These are phyloP conservation scores for Lonicera japonica DNA, from an alignment of 129 eudicot genomes.

Conservation along the genomic window DNA sequence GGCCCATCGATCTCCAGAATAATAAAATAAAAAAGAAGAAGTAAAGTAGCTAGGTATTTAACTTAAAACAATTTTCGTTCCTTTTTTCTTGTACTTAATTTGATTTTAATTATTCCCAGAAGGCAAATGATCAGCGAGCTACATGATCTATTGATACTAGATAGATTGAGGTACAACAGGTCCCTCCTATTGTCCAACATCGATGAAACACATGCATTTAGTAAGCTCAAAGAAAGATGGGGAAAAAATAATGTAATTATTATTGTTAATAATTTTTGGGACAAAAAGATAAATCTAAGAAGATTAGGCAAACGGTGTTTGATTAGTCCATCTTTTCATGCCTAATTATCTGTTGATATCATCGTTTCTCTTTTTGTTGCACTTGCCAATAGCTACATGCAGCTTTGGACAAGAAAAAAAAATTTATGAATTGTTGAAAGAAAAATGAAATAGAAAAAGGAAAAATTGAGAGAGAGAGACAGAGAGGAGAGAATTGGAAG, in stretches of 20 bases:
- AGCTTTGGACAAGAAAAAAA: constrained; percentile 12
- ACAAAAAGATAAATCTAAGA: background rate
- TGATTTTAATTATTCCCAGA: background rate
- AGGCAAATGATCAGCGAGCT: background rate
- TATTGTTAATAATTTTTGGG: background rate
- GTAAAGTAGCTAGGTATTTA: no score
- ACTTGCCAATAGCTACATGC: constrained; percentile 1
- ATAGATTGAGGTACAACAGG: background rate
- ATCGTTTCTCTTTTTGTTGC: background rate
- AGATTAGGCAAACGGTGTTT: background rate
- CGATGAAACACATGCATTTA: background rate
- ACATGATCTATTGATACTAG: no score
- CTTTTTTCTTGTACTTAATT: no score
- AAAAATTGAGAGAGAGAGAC: constrained; percentile 23
- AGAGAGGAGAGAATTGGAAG: constrained; percentile 13
- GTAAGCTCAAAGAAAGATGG: background rate
- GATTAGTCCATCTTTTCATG: constrained; percentile 12
- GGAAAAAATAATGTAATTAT: background rate
- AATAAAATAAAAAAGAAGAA: no score
- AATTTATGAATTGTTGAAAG: background rate
- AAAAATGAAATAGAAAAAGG: no score
- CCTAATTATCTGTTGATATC: constrained; percentile 13
- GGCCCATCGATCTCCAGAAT: no score
- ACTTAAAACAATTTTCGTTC: no score
- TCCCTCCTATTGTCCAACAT: background rate